Percentiles rank a stretch among this genome's conserved stretches.
Evolutionary conservation across 768 basidiomycete genomes (phyloP).

Genomic region (Phlebiopsis gigantea): DNA sequence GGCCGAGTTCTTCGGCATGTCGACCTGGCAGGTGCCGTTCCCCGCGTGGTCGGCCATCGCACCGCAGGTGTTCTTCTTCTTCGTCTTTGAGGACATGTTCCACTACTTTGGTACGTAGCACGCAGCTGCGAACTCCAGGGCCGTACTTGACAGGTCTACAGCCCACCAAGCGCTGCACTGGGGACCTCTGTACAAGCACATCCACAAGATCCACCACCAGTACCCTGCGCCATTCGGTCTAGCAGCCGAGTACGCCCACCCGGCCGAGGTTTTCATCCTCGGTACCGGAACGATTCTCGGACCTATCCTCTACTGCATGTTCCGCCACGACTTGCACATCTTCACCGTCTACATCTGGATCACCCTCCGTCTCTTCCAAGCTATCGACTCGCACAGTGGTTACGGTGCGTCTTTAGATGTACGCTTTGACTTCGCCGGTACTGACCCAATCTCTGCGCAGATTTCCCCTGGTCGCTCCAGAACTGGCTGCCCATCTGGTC

Average conservation of each 20-base stretch:
- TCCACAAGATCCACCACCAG: constrained; percentile 97
- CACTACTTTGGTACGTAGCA: constrained; percentile 70
- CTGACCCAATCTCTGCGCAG: no score
- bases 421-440: no score
- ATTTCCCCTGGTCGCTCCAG: constrained; percentile 97
- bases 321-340: constrained; percentile 80
- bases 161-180: constrained; percentile 90
- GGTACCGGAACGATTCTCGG: constrained; percentile 88
- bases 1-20: constrained; percentile 83
- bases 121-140: no score
- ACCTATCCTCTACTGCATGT: constrained; percentile 80
- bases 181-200: constrained; percentile 80
- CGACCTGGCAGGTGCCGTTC: constrained; percentile 91
- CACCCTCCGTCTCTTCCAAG: constrained; percentile 90
- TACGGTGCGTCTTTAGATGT: constrained; percentile 58
- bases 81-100: constrained; percentile 94
- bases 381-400: constrained; percentile 94
- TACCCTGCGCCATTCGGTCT: constrained; percentile 96
- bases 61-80: constrained; percentile 82
- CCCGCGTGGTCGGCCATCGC: constrained; percentile 70
- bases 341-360: constrained; percentile 94
- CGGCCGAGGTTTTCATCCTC: constrained; percentile 92
- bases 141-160: constrained; percentile 26
- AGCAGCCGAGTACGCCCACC: constrained; percentile 97
- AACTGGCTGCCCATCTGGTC: constrained; percentile 95